Evolutionary conservation across 306 rosid species (phyloP).

Genomic region (Vigna angularis): DNA sequence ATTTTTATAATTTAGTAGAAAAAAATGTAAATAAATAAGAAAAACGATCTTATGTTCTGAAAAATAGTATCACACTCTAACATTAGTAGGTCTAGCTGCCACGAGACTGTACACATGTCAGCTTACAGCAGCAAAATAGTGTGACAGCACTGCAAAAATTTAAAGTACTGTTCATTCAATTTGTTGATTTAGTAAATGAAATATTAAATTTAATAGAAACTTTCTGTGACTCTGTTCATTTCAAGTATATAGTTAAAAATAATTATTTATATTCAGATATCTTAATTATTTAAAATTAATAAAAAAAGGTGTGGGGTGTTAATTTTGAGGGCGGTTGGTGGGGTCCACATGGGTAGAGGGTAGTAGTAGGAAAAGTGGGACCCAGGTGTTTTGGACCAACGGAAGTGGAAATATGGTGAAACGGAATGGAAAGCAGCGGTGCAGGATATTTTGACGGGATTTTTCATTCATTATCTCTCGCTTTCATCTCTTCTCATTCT

Average conservation of each 20-base stretch:
- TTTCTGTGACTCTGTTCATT: background rate
- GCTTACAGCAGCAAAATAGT: background rate
- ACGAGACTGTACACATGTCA: conserved; percentile 3
- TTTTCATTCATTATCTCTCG: background rate
- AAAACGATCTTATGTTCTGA: no score
- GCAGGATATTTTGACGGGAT: conserved; percentile 37
- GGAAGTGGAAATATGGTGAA: conserved; percentile 26
- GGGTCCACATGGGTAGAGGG: background rate
- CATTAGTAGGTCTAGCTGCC: background rate
- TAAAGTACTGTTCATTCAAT: background rate
- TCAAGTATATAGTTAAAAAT: background rate
- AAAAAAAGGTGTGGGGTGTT: background rate
- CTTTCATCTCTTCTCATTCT: background rate
- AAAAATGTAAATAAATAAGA: background rate
- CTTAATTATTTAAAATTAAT: no score
- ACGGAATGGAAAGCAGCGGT: conserved; percentile 41
- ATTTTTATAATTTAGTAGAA: background rate
- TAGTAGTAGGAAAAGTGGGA: conserved; percentile 22
- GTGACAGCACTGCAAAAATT: background rate
- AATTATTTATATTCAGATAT: no score
- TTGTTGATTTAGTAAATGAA: background rate
- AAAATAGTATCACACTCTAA: background rate
- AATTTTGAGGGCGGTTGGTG: background rate
- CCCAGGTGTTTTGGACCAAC: conserved; percentile 39
- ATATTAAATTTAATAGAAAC: background rate